Percentiles rank a stretch among this genome's conserved stretches.
phyloP scores from a whole-genome alignment of 2,329 filamentous ascomycete species.

The Volutella citrinella region DNA sequence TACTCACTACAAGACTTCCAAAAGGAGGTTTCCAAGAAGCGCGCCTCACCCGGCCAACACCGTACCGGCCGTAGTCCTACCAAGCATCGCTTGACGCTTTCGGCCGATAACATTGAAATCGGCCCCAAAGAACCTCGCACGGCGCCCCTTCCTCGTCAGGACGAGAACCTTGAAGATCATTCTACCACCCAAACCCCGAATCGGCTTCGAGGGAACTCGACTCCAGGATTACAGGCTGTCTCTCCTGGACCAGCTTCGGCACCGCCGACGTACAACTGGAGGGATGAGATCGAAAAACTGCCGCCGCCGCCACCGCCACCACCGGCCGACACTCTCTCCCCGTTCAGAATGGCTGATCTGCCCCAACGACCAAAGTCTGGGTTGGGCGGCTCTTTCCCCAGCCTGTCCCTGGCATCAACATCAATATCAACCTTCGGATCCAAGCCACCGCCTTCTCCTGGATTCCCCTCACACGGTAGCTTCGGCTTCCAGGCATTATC shows the following conservation, averaged over 20 bases:
- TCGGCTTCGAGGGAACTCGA: slow-evolving; percentile 52
- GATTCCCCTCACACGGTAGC: slow-evolving; percentile 36
- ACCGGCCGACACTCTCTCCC: too few relatives aligned
- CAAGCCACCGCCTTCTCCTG: slow-evolving; percentile 45
- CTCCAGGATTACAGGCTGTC: slow-evolving; percentile 47
- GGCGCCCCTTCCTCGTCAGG: slow-evolving; percentile 57
- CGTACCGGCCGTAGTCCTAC: slow-evolving; percentile 53
- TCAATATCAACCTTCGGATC: slow-evolving; percentile 22
- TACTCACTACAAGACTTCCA: slow-evolving; percentile 85
- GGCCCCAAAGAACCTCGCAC: slow-evolving; percentile 56
- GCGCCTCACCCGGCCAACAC: slow-evolving; percentile 46
- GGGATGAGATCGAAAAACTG: slow-evolving; percentile 44
- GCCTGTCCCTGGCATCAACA: slow-evolving; percentile 12
- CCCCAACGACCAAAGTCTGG: slow-evolving; percentile 36
- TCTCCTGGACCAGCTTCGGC: slow-evolving; percentile 66
- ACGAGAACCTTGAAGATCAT: slow-evolving; percentile 39
- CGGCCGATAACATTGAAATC: slow-evolving; percentile 55
- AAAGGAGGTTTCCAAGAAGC: slow-evolving; percentile 57
- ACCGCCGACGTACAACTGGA: slow-evolving; percentile 61
- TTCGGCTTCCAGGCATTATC: slow-evolving; percentile 43
- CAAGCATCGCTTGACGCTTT: slow-evolving; percentile 59
- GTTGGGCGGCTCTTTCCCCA: slow-evolving; percentile 14
- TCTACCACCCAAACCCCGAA: slow-evolving; percentile 38
- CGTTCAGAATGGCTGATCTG: slow-evolving; percentile 22
- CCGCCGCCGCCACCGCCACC: too few relatives aligned